Evolutionary conservation across 768 basidiomycete species (phyloP), one percentile per base, ranked within the genome.

Genomic region (Termitomyces sp.): DNA sequence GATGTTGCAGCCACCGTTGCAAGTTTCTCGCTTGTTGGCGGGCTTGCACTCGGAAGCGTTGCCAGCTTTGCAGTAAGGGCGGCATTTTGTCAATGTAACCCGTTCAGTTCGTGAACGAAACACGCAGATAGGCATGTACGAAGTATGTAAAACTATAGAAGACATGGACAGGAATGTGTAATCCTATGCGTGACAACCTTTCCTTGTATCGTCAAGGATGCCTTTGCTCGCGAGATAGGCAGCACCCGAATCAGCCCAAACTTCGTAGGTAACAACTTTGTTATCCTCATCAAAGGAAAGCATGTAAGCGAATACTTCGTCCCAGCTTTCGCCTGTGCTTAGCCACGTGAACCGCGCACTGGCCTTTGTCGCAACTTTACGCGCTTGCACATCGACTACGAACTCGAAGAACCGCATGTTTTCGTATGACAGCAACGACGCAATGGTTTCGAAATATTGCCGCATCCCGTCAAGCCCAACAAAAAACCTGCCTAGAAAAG

Each of bases 1-100:
- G 93, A 96, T 64, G 78, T 89, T 16, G 92, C 92, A 4, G 93
- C 93, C 4, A 90, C 90, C 0, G 77, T 97, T 12, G 84, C 85
- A 3, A 86, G 81, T 63, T 94, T 94, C 72, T 90, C 82, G 60
- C 67, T 94, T 5, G 86, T 91, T 1, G 86, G 83, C 4, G 94
- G 94, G 5, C 72, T 97, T 53, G 82, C 81, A 14, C 49, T 83
- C 1, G 94, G 94, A 2, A 92, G 92, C 66, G 67, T 91, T 47
- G 75, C 77, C 27, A 95, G 92, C 70, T 96, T 97, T 69, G 89
- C 77, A 2, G 90, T 95, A 10, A 77, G 85, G 62, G 82, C 78
- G 6, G 74, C 79, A 5, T 77, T 92, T 12, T 93, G 88, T 70
- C 65, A 74, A 36, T 92, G 89, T 65, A 88, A 90, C 66, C 89